Base-by-base conservation (phyloP, 257 asterid species). In the Prunella vulgaris region DNA sequence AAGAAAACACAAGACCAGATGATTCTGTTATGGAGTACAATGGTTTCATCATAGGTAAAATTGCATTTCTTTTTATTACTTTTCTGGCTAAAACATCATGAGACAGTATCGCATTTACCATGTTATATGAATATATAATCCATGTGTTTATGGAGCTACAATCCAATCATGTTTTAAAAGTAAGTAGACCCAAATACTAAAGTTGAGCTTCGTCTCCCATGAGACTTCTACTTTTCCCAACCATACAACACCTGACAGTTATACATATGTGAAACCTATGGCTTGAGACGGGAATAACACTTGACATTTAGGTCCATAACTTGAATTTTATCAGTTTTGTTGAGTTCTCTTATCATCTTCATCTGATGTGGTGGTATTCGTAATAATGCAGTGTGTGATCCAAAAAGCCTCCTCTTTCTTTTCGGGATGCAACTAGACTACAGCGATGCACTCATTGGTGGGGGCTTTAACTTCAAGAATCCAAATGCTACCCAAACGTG, bases 401-500 rank as follows among this genome's bases (percentile, higher is more conserved):
- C 98, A 2, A 92, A 92, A 80, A 92, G 98, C 78, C 95, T 89
- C 59, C 94, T 92, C 38, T 87, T 89, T 78, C 68, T 92, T 20
- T 92, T 58, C 2, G 98, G 98, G 32, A 86, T 92, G 95, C 98
- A 92, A 78, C 86, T 89, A 67, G 98, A 92, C 80, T 92, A 86
- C 79, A 92, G 96, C 6, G 88, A 92, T 81, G 95, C 98, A 32
- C 96, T 92, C 75, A 92, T 89, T n/a, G 97, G 97, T 1, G 97
- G 97, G 53, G 97, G 96, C 22, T 92, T 89, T 77, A 85, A 90
- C 77, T 92, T 92, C 89, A 87, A 82, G 82, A 92, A 92, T 65
- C 97, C 97, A 37, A 92, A 92, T 59, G 97, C 97, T 33, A 89
- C 95, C 15, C 96, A 89, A 72, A 92, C 96, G 3, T 92, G 98